Base-by-base conservation (phyloP, 2,329 filamentous ascomycete species). In the Colletotrichum lindemuthianum region DNA sequence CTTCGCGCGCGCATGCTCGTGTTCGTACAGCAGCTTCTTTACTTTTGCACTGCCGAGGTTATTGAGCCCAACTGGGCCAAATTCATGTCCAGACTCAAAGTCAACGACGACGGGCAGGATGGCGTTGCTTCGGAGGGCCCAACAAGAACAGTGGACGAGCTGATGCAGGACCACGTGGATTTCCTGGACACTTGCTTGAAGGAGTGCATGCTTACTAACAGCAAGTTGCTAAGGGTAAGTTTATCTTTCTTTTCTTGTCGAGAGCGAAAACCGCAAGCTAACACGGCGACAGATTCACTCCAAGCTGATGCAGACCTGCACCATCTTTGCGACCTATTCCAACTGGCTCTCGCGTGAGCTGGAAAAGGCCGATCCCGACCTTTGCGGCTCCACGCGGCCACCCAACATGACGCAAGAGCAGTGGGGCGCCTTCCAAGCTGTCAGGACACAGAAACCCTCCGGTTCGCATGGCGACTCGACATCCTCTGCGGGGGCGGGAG, bases 101-200 rank as follows among this genome's bases (percentile, higher is more conserved):
- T 82, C 9, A 85, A 84, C 66, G 85, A 87, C 60, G 80, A 82
- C 11, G 65, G 65, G 6, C 59, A 70, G 5, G 66, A 68, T 15
- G 70, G 76, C 37, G 74, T 75, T 3, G 59, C 66, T 32, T 68
- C 69, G 15, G 72, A 72, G n/a, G 72, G 76, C 1, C 74, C 78
- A 7, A 82, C 81, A 44, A 79, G 93, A 41, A 99, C 96, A 0
- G 96, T 99, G 1, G 96, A 99, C 73, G 93, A 98, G 79, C 80
- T 99, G 73, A 99, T 99, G 96, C 93, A 98, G 79, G 94, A 98
- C 73, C 96, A 99, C 78, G 94, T 99, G 65, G 96, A 98, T 78
- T 99, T 99, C 76, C 81, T 99, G 51, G 96, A 97, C 72, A 98
- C 96, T 4, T 99, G 96, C 76, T 83, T 99, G 72, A 99, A 98